Conservation (phyloP, 495 filamentous ascomycete species). For the Penicillium cataractarum region DNA sequence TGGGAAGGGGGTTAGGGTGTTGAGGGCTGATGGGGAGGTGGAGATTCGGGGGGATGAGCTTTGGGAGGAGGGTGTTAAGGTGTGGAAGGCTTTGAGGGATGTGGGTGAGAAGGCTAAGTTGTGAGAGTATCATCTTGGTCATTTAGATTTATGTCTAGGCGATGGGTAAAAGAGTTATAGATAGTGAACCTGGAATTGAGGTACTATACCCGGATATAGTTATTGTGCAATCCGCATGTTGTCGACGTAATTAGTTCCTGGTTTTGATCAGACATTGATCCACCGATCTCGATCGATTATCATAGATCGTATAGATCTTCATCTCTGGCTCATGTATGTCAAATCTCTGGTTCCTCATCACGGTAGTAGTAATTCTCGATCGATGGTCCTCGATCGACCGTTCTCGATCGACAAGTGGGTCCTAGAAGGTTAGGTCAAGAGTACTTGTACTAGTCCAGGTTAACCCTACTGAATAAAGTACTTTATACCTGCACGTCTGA, state of each 20-base stretch:
- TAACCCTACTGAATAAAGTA: not conserved
- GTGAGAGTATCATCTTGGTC: not conserved
- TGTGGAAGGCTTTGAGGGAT: conserved; percentile 47
- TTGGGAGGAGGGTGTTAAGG: conserved; percentile 50
- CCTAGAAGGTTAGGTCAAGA: not conserved
- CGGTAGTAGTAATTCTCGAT: not conserved
- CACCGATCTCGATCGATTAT: conserved; percentile 3
- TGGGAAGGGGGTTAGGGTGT: conserved; percentile 39
- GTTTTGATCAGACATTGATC: not conserved
- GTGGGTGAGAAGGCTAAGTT: conserved; percentile 22
- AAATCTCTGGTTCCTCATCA: not conserved
- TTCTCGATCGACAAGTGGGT: conserved; percentile 1
- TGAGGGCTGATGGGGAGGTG: conserved; percentile 50
- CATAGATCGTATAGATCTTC: not conserved
- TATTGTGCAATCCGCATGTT: too few species aligned
- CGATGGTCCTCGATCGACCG: not conserved
- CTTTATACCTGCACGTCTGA: not conserved
- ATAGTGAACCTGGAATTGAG: too few species aligned
- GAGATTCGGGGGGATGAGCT: conserved; percentile 46
- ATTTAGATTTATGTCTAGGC: not conserved
- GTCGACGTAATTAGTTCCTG: too few species aligned
- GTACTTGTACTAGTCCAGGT: not conserved
- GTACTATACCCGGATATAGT: too few species aligned
- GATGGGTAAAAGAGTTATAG: not conserved
- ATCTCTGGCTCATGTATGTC: not conserved